These are phyloP conservation scores for Phylloporus rhodoxanthus DNA, from an alignment of 768 basidiomycete species.

Conservation along the genomic window DNA sequence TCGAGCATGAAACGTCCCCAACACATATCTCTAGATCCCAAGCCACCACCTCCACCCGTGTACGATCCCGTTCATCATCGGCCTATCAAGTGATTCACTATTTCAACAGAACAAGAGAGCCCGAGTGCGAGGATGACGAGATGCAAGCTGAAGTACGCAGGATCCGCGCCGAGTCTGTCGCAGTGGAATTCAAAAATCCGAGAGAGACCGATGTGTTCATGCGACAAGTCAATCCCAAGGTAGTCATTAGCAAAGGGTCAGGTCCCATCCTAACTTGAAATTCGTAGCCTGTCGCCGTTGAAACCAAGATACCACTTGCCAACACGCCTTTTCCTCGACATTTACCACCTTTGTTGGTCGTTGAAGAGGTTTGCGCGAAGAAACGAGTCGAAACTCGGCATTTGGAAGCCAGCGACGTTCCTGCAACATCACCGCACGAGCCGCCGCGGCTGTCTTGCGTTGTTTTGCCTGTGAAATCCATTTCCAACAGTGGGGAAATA, in stretches of 20 bases:
- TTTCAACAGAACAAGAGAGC: conserved; percentile 39
- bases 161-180: conserved; percentile 34
- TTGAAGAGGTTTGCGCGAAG: conserved; percentile 13
- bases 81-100: neutral
- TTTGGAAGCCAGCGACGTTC: neutral
- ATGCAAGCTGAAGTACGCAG: conserved; percentile 39
- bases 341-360: conserved; percentile 21
- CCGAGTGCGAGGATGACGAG: conserved; percentile 45
- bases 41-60: conserved; percentile 34
- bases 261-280: neutral
- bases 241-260: neutral
- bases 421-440: conserved; percentile 21
- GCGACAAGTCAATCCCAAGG: conserved; percentile 19
- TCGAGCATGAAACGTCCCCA: conserved; percentile 32
- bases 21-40: conserved; percentile 40
- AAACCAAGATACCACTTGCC: conserved; percentile 9
- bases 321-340: neutral
- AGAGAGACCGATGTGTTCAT: conserved; percentile 10
- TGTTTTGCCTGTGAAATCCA: conserved; percentile 16
- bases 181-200: conserved; percentile 33
- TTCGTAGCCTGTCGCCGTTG: conserved; percentile 7
- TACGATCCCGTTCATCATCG: conserved; percentile 19
- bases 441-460: conserved; percentile 12
- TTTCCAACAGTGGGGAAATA: neutral
- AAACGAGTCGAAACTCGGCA: neutral